These are phyloP conservation scores for Moesziomyces parantarcticus DNA, from an alignment of 1,284 basidiomycete species.

Conservation along the genomic window DNA sequence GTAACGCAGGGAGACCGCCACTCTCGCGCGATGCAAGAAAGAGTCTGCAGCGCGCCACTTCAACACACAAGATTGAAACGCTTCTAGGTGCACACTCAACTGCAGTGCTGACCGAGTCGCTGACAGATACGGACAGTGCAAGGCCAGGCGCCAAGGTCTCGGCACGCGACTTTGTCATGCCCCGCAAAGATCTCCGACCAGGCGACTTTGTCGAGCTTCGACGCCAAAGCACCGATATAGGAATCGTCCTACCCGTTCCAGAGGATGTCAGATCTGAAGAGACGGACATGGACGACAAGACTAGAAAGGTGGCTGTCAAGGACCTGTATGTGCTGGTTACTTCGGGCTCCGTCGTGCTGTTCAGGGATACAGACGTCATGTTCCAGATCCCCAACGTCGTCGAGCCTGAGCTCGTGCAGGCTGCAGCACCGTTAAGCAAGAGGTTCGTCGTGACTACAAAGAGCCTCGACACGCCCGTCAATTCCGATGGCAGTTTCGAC, in stretches of 20 bases:
- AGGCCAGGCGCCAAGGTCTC: background rate
- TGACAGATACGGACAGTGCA: background rate
- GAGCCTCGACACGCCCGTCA: constrained; percentile 9
- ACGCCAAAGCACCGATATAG: constrained; percentile 1
- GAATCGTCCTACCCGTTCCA: constrained; percentile 26
- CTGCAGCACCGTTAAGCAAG: constrained; percentile 7
- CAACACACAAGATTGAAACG: constrained; percentile 6
- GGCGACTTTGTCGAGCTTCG: constrained; percentile 51
- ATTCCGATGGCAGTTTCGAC: constrained; percentile 22
- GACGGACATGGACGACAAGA: background rate
- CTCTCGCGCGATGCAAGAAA: constrained; percentile 25
- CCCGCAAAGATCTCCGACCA: constrained; percentile 17
- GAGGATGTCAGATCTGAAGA: constrained; percentile 1
- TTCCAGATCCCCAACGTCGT: constrained; percentile 39
- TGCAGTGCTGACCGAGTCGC: constrained; percentile 12
- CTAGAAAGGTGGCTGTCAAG: background rate
- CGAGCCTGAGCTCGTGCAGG: constrained; percentile 8
- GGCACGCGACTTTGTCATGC: constrained; percentile 24
- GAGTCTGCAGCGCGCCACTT: constrained; percentile 4
- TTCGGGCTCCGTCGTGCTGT: constrained; percentile 27
- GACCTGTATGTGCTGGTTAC: constrained; percentile 39
- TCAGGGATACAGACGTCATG: constrained; percentile 46
- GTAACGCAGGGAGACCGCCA: constrained; percentile 24
- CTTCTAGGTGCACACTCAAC: constrained; percentile 24
- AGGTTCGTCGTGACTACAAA: constrained; percentile 28